A percentile compares a stretch with the other conserved stretches of the same genome.
phyloP scores from a whole-genome alignment of 2,329 filamentous ascomycete species.

The Sporothrix mexicana region DNA sequence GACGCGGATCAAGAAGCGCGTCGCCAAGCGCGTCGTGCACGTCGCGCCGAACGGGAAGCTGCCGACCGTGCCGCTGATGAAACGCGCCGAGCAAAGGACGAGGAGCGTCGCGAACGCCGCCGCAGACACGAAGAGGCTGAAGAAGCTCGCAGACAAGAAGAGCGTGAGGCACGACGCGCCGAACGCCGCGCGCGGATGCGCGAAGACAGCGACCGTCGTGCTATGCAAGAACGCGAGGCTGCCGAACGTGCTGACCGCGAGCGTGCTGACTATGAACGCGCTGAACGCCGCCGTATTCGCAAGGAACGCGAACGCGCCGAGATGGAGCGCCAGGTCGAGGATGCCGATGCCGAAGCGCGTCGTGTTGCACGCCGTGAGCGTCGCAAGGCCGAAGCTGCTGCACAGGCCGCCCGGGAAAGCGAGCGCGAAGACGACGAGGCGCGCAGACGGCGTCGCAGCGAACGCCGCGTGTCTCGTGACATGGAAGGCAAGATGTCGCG shows the following conservation, averaged over 20 bases:
- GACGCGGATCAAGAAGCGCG: slow-evolving; percentile 62
- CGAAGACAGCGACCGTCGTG: slow-evolving; percentile 54
- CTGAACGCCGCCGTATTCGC: slow-evolving; percentile 57
- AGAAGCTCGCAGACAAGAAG: slow-evolving; percentile 58
- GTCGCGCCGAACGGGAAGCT: slow-evolving; percentile 58
- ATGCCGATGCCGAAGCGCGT: slow-evolving; percentile 56
- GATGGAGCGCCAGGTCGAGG: slow-evolving; percentile 50
- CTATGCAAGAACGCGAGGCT: slow-evolving; percentile 45
- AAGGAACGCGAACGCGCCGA: slow-evolving; percentile 51
- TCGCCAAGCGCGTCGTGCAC: slow-evolving; percentile 66
- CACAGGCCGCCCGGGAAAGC: slow-evolving; percentile 36
- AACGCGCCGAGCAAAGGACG: slow-evolving; percentile 61
- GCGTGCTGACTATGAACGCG: slow-evolving; percentile 52
- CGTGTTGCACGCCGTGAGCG: slow-evolving; percentile 55
- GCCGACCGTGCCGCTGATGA: slow-evolving; percentile 62
- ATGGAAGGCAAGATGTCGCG: slow-evolving; percentile 51
- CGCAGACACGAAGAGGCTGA: slow-evolving; percentile 63
- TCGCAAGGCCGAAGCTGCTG: slow-evolving; percentile 50
- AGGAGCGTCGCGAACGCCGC: slow-evolving; percentile 60
- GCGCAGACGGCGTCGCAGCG: slow-evolving; percentile 60
- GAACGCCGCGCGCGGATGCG: slow-evolving; percentile 58
- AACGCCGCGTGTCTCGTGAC: slow-evolving; percentile 53
- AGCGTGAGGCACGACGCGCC: slow-evolving; percentile 63
- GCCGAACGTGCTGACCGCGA: slow-evolving; percentile 38
- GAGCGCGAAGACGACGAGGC: slow-evolving; percentile 58